Evolutionary conservation across 345 rosid species (phyloP).

Genomic region (sweet orange (Citrus sinensis)): DVS_A1.0 CM039164.1:24203001-24203500

Average conservation of each 20-base stretch:
- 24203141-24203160: conserved; percentile 6
- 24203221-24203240: background rate
- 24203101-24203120: conserved; percentile 11
- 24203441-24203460: background rate
- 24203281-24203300: conserved; percentile 11
- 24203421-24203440: background rate
- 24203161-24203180: conserved; percentile 26
- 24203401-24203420: background rate
- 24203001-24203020: background rate
- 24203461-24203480: too few species aligned
- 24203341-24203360: background rate
- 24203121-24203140: conserved; percentile 9
- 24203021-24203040: background rate
- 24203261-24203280: background rate
- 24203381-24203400: background rate
- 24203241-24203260: too few species aligned
- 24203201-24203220: background rate
- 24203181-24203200: conserved; percentile 4
- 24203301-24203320: background rate
- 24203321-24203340: conserved; percentile 36
- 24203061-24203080: background rate
- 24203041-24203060: background rate
- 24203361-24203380: background rate
- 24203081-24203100: background rate
- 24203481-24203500: too few species aligned